These are phyloP conservation scores for Suhomyces bolitotheri DNA, from an alignment of 1,139 yeast genomes.

Conservation along the genomic window DNA sequence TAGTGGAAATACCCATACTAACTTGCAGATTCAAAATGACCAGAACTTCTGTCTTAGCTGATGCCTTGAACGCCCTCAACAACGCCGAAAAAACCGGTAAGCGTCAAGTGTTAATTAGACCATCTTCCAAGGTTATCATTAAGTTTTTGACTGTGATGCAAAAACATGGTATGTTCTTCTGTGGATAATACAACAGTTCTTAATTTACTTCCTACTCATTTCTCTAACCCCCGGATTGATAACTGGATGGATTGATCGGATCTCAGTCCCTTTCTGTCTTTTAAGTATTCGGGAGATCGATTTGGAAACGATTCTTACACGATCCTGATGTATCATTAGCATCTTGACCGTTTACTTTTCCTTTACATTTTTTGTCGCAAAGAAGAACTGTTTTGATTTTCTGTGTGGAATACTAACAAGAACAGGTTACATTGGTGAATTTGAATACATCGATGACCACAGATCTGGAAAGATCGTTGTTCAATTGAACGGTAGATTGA, in stretches of 20 bases:
- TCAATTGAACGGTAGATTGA: conserved; percentile 95
- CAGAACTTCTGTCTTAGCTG: conserved; percentile 98
- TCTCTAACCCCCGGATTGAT: conserved; percentile 70
- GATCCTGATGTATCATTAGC: conserved; percentile 41
- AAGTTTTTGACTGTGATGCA: conserved; percentile 97
- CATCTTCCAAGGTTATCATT: conserved; percentile 97
- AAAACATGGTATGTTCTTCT: conserved; percentile 63
- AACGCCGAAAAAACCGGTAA: conserved; percentile 99
- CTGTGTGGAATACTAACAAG: conserved; percentile 24
- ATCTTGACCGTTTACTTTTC: conserved; percentile 69
- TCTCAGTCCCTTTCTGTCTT: conserved; percentile 92
- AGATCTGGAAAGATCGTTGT: conserved; percentile 98
- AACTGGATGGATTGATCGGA: conserved; percentile 96
- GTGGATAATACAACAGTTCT: conserved; percentile 1
- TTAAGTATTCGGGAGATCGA: conserved; percentile 92
- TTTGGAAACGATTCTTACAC: conserved; percentile 79
- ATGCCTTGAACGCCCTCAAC: conserved; percentile 97
- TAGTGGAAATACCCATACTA: conserved; percentile 13
- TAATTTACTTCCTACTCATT: conserved; percentile 1
- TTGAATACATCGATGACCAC: conserved; percentile 98
- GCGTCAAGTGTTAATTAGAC: conserved; percentile 98
- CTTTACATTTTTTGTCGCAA: conserved; percentile 57
- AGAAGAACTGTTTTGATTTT: conserved; percentile 5
- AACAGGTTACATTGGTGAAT: conserved; percentile 91
- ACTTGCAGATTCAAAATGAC: conserved; percentile 61